Evolutionary conservation across 2,329 filamentous ascomycete species (phyloP), one percentile per base, ranked within the genome.

Genomic region (Nemania serpens): DNA sequence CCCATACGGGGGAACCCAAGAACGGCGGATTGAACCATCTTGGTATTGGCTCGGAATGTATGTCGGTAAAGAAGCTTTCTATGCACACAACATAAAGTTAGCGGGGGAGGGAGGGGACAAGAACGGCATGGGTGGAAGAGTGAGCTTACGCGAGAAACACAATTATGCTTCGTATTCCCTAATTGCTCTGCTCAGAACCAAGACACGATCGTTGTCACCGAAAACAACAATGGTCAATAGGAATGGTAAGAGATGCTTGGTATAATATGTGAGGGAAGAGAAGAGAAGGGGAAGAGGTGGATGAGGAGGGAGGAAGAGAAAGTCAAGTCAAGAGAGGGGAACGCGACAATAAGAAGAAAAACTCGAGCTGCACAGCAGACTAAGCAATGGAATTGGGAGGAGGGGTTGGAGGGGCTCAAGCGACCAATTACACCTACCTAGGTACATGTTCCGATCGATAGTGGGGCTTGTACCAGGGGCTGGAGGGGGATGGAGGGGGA

Each of bases 1-100:
- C 95, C 95, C 91, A 98, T 97, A 77, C 95, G 94, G 79, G 95
- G 95, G 88, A 99, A 99, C 83, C 95, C 95, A 79, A 99, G 90
- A 79, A 99, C 86, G 71, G 95, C 82, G 69, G 84, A 87, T 75
- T 86, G 82, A 77, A 87, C 84, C 84, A 87, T 87, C 65, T 77
- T 84, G 77, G 67, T 71, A 74, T 74, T 75, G 68, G 68, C 68
- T 66, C 67, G 58, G 58, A 57, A 47, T 66, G 67, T 62, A 50
- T 67, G 65, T 55, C 52, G 58, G 51, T 59, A 55, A 45, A 70
- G 42, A 48, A 53, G 41, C 66, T 66, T 68, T 68, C 69, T 70
- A 34, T 51, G 15, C 45, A 65, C 56, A 49, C 43, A 49, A 48
- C 2, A 37, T 15, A 50, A 22, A 25, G 62, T 68, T 42, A 65